phyloP scores from a whole-genome alignment of 1,284 basidiomycete species.

The Ustilago vetiveriae region DNA sequence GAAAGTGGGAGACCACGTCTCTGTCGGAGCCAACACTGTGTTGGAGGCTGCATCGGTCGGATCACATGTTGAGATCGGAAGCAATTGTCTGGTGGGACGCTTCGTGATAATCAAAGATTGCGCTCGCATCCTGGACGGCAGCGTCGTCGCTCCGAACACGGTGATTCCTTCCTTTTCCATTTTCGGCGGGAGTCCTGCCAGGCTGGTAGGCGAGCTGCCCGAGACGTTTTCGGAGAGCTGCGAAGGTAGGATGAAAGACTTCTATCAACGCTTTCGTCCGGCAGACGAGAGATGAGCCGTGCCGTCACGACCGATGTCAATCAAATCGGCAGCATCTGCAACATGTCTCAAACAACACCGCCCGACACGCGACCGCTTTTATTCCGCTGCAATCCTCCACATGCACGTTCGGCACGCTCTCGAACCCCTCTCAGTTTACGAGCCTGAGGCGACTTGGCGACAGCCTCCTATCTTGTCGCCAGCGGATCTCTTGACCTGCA shows the following conservation, averaged over 20 bases:
- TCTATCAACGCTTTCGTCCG: slow-evolving; percentile 76
- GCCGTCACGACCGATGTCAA: too few relatives aligned
- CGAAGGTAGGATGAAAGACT: slow-evolving; percentile 80
- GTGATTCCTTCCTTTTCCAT: slow-evolving; percentile 87
- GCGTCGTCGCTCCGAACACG: slow-evolving; percentile 88
- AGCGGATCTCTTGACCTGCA: too few relatives aligned
- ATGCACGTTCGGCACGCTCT: background rate
- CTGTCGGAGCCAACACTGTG: slow-evolving; percentile 85
- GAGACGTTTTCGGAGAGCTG: slow-evolving; percentile 87
- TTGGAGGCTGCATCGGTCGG: slow-evolving; percentile 95
- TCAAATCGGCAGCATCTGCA: too few relatives aligned
- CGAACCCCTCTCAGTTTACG: too few relatives aligned
- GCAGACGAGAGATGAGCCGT: slow-evolving; percentile 26
- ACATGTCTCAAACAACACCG: background rate
- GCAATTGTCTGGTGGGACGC: slow-evolving; percentile 93
- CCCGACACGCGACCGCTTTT: background rate
- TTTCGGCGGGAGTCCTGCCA: slow-evolving; percentile 89
- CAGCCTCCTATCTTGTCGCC: background rate
- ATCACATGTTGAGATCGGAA: slow-evolving; percentile 91
- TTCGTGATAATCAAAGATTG: slow-evolving; percentile 97
- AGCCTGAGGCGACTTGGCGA: background rate
- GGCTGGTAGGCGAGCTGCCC: slow-evolving; percentile 78
- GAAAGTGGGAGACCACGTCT: slow-evolving; percentile 93
- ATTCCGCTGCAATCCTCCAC: slow-evolving; percentile 8
- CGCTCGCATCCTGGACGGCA: slow-evolving; percentile 84